A percentile compares a stretch with the other conserved stretches of the same genome.
These are phyloP conservation scores for Collybia sp. DNA, from an alignment of 768 basidiomycete genomes.

Conservation along the genomic window DNA sequence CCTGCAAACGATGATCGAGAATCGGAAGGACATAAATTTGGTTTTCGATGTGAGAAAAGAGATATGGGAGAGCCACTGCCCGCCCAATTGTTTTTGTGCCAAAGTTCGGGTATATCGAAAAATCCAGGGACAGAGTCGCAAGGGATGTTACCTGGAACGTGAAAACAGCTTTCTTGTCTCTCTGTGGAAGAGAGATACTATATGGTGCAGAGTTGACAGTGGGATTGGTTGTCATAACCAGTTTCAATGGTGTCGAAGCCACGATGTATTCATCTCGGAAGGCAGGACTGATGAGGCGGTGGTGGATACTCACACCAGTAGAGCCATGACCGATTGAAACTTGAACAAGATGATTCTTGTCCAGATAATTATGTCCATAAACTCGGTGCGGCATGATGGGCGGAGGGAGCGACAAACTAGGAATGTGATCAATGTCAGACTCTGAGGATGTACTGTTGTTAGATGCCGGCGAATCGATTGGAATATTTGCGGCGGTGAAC, in stretches of 20 bases:
- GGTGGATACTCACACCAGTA: conserved; percentile 61
- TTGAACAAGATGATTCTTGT: conserved; percentile 81
- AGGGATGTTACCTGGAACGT: conserved; percentile 82
- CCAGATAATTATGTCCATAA: conserved; percentile 95
- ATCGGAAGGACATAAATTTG: conserved; percentile 68
- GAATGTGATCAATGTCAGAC: conserved; percentile 86
- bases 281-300: conserved; percentile 67
- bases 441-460: conserved; percentile 36
- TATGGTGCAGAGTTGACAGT: conserved; percentile 86
- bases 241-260: conserved; percentile 81
- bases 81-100: conserved; percentile 95
- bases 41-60: conserved; percentile 56
- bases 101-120: conserved; percentile 96
- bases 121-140: conserved; percentile 74
- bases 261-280: conserved; percentile 64
- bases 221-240: conserved; percentile 89
- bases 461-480: conserved; percentile 34
- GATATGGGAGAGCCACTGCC: conserved; percentile 77
- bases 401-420: conserved; percentile 90
- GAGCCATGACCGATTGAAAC: conserved; percentile 68
- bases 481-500: conserved; percentile 14
- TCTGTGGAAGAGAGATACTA: conserved; percentile 81
- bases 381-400: conserved; percentile 98
- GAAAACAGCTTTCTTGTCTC: conserved; percentile 67
- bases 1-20: conserved; percentile 87